These are phyloP conservation scores for Irpex sp. DNA, from an alignment of 1,284 basidiomycete species.

Conservation along the genomic window DNA sequence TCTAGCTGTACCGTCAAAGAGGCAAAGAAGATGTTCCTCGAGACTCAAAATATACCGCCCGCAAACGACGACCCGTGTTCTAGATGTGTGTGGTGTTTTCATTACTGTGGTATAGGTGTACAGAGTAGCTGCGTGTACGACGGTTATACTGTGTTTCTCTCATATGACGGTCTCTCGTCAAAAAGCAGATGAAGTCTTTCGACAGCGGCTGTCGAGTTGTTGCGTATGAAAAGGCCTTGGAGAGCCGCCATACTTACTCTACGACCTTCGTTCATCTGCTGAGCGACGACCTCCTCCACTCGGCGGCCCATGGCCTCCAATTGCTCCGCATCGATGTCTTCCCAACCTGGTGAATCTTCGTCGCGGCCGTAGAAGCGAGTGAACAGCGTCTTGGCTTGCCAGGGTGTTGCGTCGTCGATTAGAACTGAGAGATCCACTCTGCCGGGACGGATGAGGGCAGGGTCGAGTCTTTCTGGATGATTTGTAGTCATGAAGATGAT, in stretches of 20 bases:
- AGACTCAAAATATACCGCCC: slow-evolving; percentile 81
- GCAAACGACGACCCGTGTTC: slow-evolving; percentile 68
- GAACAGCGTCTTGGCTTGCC: slow-evolving; percentile 82
- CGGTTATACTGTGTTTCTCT: not conserved
- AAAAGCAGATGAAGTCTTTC: slow-evolving; percentile 49
- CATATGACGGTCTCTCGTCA: not conserved
- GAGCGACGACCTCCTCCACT: slow-evolving; percentile 51
- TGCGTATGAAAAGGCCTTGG: slow-evolving; percentile 90
- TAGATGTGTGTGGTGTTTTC: slow-evolving; percentile 30
- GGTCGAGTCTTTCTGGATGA: slow-evolving; percentile 80
- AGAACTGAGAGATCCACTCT: slow-evolving; percentile 86
- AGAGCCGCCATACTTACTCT: slow-evolving; percentile 90
- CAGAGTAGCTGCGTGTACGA: not conserved
- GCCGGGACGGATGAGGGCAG: slow-evolving; percentile 93
- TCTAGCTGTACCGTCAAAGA: slow-evolving; percentile 72
- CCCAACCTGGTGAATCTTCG: slow-evolving; percentile 25
- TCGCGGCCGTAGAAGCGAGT: slow-evolving; percentile 77
- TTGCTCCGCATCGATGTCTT: slow-evolving; percentile 30
- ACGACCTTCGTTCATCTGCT: slow-evolving; percentile 48
- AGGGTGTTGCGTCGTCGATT: slow-evolving; percentile 84
- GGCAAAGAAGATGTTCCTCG: slow-evolving; percentile 77
- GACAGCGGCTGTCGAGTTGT: slow-evolving; percentile 62
- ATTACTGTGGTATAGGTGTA: slow-evolving; percentile 1
- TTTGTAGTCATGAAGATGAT: slow-evolving; percentile 99
- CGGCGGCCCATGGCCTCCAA: slow-evolving; percentile 45